phyloP scores from a whole-genome alignment of 2,329 filamentous ascomycete genomes.

The Colletotrichum cordylinicola region DNA sequence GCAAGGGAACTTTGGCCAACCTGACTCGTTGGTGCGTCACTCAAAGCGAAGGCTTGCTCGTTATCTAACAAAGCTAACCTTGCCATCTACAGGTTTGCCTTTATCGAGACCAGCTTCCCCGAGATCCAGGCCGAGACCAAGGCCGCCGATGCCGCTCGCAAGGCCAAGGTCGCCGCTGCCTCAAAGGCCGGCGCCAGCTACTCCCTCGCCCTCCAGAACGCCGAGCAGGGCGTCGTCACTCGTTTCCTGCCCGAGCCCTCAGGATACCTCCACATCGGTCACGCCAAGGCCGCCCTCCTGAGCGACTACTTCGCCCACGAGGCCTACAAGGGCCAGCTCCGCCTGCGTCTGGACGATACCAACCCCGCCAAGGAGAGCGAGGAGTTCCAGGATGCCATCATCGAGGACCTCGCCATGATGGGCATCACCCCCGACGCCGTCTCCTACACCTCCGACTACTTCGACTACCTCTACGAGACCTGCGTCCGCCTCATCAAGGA shows the following conservation, averaged over 20 bases:
- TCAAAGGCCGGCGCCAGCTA: constrained; percentile 86
- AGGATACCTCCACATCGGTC: constrained; percentile 84
- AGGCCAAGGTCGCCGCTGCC: constrained; percentile 71
- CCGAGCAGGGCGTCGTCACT: constrained; percentile 88
- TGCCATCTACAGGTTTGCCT: constrained; percentile 62
- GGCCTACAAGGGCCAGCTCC: constrained; percentile 88
- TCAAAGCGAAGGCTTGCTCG: background rate
- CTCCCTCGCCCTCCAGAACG: constrained; percentile 84
- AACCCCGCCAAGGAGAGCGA: constrained; percentile 98
- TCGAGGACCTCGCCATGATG: constrained; percentile 90
- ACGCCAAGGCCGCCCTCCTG: constrained; percentile 90
- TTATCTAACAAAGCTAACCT: background rate
- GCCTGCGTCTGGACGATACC: constrained; percentile 95
- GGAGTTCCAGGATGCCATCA: constrained; percentile 92
- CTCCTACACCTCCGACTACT: constrained; percentile 95
- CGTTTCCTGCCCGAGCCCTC: constrained; percentile 95
- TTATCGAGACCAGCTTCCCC: constrained; percentile 81
- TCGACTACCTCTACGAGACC: constrained; percentile 88
- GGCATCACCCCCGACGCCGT: constrained; percentile 88
- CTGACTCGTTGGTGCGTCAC: constrained; percentile 71
- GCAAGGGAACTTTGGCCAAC: constrained; percentile 78
- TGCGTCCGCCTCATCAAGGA: constrained; percentile 84
- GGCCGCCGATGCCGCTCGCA: constrained; percentile 69
- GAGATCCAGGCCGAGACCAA: constrained; percentile 77
- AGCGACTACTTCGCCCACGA: constrained; percentile 98